These are phyloP conservation scores for Cladorrhinum samala DNA, from an alignment of 495 filamentous ascomycete genomes.

Conservation along the genomic window DNA sequence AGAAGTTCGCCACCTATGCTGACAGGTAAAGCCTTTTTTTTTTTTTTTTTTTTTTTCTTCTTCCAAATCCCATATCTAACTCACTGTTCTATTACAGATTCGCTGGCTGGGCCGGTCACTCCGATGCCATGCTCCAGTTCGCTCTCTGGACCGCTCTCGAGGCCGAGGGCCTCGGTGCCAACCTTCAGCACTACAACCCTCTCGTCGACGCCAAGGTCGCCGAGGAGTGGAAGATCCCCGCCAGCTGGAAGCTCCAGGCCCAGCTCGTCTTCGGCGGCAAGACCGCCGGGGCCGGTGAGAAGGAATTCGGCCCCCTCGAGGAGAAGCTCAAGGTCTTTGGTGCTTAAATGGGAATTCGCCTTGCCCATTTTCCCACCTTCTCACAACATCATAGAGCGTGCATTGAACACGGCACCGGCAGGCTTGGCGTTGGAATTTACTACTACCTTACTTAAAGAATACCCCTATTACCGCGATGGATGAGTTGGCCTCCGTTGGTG, in stretches of 20 bases:
- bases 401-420: no score
- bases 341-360: conserved; percentile 31
- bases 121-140: conserved; percentile 62
- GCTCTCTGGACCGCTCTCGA: conserved; percentile 61
- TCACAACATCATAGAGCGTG: no score
- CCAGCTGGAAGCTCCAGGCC: conserved; percentile 54
- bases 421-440: not conserved
- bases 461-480: no score
- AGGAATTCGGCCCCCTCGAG: conserved; percentile 51
- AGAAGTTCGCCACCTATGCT: conserved; percentile 50
- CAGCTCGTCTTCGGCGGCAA: conserved; percentile 59
- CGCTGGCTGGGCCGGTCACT: conserved; percentile 56
- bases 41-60: not conserved
- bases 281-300: conserved; percentile 43
- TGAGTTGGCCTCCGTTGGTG: no score
- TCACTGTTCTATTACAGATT: no score
- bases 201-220: conserved; percentile 53
- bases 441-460: not conserved
- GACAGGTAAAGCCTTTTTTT: conserved; percentile 40
- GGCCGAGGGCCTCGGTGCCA: conserved; percentile 64
- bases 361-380: no score
- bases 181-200: conserved; percentile 72
- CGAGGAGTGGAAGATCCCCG: conserved; percentile 52
- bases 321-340: conserved; percentile 46
- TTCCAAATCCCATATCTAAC: no score